Percentiles rank a stretch among this genome's conserved stretches.
Conservation (phyloP, 805 yeast species). For the Phaffomyces thermotolerans region DNA sequence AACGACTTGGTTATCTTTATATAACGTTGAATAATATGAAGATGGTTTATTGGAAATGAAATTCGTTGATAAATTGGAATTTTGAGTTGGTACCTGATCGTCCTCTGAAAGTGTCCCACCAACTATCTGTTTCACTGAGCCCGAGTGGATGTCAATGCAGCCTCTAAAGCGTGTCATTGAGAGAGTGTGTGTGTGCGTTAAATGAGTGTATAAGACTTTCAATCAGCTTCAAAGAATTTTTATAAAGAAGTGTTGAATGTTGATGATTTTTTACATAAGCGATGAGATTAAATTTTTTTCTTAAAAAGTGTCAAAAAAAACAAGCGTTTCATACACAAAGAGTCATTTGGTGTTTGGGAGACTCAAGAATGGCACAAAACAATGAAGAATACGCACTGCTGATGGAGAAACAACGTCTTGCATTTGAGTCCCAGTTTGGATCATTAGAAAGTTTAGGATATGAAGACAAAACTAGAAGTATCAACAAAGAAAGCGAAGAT, state of each 20-base stretch:
- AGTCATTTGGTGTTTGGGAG: too few species aligned
- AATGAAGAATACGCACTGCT: conserved; percentile 19
- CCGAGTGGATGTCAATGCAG: conserved; percentile 91
- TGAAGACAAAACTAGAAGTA: conserved; percentile 35
- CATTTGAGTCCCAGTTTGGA: conserved; percentile 62
- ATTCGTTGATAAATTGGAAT: conserved; percentile 49
- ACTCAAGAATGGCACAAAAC: conserved; percentile 7
- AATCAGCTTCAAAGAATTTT: too few species aligned
- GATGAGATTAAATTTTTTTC: not conserved
- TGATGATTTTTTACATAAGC: not conserved
- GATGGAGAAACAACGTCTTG: conserved; percentile 44
- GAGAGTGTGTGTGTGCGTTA: too few species aligned
- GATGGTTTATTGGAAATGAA: conserved; percentile 74
- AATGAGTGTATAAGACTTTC: too few species aligned
- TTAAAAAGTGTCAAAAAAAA: too few species aligned
- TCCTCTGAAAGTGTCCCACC: conserved; percentile 77
- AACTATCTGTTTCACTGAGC: conserved; percentile 93
- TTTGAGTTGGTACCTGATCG: conserved; percentile 30
- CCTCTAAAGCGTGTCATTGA: conserved; percentile 75
- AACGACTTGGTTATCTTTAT: conserved; percentile 44
- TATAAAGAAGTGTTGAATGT: too few species aligned
- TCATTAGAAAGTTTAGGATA: conserved; percentile 47
- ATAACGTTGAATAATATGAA: conserved; percentile 65
- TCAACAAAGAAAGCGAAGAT: conserved; percentile 6
- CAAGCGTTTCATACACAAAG: too few species aligned